A percentile compares a stretch with the other conserved stretches of the same genome.
These are phyloP conservation scores for Hymenoscyphus fraxineus DNA, from an alignment of 2,329 filamentous ascomycete genomes.

Conservation along the genomic window DNA sequence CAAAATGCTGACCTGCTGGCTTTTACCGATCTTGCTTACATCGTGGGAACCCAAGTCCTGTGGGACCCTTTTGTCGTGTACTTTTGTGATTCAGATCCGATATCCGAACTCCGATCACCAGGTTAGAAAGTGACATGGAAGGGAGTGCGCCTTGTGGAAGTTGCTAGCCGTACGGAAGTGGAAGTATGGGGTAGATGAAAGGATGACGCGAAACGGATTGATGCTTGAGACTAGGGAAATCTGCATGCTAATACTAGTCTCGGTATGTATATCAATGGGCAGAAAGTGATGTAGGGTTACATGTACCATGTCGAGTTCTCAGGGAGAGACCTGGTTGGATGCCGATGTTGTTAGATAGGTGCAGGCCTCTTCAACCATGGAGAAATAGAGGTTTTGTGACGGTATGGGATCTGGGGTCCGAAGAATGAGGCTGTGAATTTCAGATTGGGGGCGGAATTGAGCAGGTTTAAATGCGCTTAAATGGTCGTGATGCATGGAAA, in stretches of 20 bases:
- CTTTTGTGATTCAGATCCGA: neutral
- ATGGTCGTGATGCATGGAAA: neutral
- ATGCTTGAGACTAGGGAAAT: too few species aligned
- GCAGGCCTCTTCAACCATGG: too few species aligned
- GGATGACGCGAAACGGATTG: neutral
- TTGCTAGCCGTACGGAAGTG: neutral
- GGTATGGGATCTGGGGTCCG: neutral
- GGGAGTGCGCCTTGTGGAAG: neutral
- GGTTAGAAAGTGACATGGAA: neutral
- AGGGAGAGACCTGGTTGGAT: too few species aligned
- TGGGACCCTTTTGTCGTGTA: neutral
- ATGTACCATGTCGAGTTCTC: too few species aligned
- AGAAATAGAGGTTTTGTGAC: neutral
- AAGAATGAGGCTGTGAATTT: neutral
- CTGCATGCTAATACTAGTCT: too few species aligned
- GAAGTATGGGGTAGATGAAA: neutral
- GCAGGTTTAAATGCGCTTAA: neutral
- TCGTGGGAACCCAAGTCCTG: neutral
- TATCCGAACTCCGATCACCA: neutral
- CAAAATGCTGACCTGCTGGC: neutral
- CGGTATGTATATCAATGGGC: too few species aligned
- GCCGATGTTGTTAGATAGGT: too few species aligned
- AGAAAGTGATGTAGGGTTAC: too few species aligned
- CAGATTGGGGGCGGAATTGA: neutral
- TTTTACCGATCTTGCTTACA: neutral